These are phyloP conservation scores for Rhizopogon vulgaris DNA, from an alignment of 768 basidiomycete genomes.

Conservation along the genomic window DNA sequence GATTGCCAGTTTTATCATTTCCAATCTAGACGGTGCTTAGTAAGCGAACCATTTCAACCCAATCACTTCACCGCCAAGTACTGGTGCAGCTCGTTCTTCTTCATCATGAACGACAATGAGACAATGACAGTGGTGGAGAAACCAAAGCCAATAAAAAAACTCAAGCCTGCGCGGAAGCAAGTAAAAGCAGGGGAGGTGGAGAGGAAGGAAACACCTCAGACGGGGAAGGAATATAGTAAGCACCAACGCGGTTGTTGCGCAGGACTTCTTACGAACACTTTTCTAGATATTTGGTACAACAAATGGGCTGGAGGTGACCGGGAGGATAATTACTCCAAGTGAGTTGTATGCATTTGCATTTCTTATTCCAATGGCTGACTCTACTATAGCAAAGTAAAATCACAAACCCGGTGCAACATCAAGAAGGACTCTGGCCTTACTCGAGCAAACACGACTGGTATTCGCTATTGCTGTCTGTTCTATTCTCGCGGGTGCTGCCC, in stretches of 20 bases:
- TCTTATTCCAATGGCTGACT: conserved; percentile 3
- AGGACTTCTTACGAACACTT: conserved; percentile 7
- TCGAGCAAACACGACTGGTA: conserved; percentile 88
- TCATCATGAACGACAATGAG: conserved; percentile 28
- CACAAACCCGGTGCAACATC: conserved; percentile 88
- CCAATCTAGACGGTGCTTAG: background rate
- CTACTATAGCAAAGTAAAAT: conserved; percentile 75
- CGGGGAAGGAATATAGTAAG: conserved; percentile 95
- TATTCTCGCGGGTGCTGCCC: conserved; percentile 96
- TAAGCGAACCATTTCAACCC: background rate
- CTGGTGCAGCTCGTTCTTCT: background rate
- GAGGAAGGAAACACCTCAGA: conserved; percentile 82
- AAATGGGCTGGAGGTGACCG: conserved; percentile 99
- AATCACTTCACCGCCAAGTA: background rate
- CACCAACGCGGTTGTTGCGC: conserved; percentile 12
- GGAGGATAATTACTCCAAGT: conserved; percentile 96
- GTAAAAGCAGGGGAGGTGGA: conserved; percentile 88
- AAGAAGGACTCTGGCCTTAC: conserved; percentile 88
- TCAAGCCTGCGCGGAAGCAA: conserved; percentile 91
- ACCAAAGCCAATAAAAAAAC: conserved; percentile 47
- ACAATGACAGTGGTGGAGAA: conserved; percentile 13
- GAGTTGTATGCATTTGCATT: conserved; percentile 19
- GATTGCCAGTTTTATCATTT: too few relatives aligned
- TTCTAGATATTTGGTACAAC: conserved; percentile 93
- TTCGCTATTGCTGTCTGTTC: conserved; percentile 92